Conservation (phyloP, 2,329 filamentous ascomycete species). For the Stagonosporopsis tanaceti region DNA sequence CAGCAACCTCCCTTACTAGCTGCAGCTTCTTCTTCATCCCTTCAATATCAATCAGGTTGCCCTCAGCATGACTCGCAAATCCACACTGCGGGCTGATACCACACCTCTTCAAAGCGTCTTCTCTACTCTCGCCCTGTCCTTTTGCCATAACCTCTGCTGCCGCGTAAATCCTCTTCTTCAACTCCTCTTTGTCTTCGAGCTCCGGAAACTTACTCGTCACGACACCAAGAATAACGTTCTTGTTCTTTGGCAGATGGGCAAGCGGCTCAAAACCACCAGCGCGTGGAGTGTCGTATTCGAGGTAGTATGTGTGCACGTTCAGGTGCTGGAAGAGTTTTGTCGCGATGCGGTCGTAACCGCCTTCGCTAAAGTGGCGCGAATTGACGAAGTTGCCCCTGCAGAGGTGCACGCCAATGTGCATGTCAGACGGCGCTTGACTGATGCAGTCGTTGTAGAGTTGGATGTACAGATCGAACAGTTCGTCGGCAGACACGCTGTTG, state of each 20-base stretch:
- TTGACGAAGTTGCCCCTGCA: constrained; percentile 62
- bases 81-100: constrained; percentile 42
- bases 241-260: constrained; percentile 50
- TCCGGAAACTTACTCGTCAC: constrained; percentile 54
- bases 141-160: constrained; percentile 71
- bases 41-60: constrained; percentile 70
- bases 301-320: constrained; percentile 43
- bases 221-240: constrained; percentile 54
- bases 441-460: constrained; percentile 75
- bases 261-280: constrained; percentile 56
- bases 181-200: constrained; percentile 53
- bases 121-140: constrained; percentile 67
- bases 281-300: constrained; percentile 54
- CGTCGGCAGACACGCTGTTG: constrained; percentile 71
- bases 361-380: constrained; percentile 53
- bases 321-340: constrained; percentile 40
- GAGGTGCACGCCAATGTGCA: constrained; percentile 78
- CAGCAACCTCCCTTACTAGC: constrained; percentile 73
- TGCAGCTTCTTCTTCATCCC: constrained; percentile 75
- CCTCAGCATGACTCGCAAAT: constrained; percentile 72
- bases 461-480: constrained; percentile 76
- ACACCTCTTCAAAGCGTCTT: constrained; percentile 72
- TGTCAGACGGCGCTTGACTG: constrained; percentile 67
- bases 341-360: constrained; percentile 54
- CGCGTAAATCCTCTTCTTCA: constrained; percentile 51